Evolutionary conservation across 108 stramenopile species (phyloP), one percentile per base, ranked within the genome.

Genomic region (Aureococcus anophagefferens): DNA sequence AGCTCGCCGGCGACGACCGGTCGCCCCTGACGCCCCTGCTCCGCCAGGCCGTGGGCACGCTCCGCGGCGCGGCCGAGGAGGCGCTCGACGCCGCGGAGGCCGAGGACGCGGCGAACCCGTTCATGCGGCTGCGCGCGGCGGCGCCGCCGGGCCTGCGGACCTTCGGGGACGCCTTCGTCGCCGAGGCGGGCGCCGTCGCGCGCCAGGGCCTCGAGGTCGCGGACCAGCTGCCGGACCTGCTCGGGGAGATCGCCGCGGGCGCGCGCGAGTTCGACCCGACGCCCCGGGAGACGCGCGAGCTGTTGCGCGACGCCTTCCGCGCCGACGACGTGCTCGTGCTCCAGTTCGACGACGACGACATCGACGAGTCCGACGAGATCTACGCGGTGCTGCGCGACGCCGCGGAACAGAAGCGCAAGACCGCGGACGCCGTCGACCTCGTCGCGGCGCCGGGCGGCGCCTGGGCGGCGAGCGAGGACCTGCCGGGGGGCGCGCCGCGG

Each of bases 191-290:
- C 34, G 87, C 92, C 11, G 64, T 93, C 9, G 70, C 91, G 36
- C 40, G 81, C 29, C 89, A 93, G 75, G 73, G 79, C 18, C 69
- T 94, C 9, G 88, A 88, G 45, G 81, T 89, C 9, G 74, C 90
- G 46, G 87, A 93, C 69, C 94, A 96, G 86, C 88, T 96, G 72
- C 94, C 94, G n/a, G 80, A 73, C 31, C 72, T 95, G 31, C 85
- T 95, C 29, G 87, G 93, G 35, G 89, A 91, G 81, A 86, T 88
- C 35, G 88, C 89, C 32, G 76, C 69, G 13, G 94, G 93, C 34
- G 90, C 91, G 37, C 73, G 91, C 46, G 93, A 96, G 75, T 93
- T 93, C 79, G 70, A 81, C 28, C 94, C 94, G 0, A 72, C 91
- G n/a, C 94, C 93, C 14, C 74, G 78, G 11, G 73, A 77, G 66